Percentiles rank a stretch among this genome's conserved stretches.
phyloP scores from a whole-genome alignment of 192 early-diverging fungal genomes.

The Entophlyctis luteolus region DNA sequence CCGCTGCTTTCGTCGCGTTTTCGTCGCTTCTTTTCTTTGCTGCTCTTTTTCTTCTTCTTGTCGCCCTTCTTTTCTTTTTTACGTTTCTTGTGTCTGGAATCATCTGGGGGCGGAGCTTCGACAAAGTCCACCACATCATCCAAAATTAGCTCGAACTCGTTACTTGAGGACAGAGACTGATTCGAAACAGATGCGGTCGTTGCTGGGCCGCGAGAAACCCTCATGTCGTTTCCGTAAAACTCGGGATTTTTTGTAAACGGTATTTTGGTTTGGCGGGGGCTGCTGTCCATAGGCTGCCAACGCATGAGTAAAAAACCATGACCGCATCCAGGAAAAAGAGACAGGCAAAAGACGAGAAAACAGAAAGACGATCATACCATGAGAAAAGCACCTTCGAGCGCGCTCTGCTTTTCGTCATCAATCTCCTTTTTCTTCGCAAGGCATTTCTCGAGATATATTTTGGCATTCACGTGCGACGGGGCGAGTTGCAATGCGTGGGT shows the following conservation, averaged over 20 bases:
- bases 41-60: slow-evolving; percentile 13
- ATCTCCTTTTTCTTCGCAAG: slow-evolving; percentile 12
- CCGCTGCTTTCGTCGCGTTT: neutral
- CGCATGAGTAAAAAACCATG: neutral
- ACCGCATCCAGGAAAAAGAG: neutral
- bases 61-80: neutral
- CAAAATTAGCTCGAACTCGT: slow-evolving; percentile 9
- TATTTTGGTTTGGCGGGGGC: neutral
- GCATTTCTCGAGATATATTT: slow-evolving; percentile 24
- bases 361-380: slow-evolving; percentile 6
- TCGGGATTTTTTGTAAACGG: neutral
- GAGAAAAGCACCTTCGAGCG: slow-evolving; percentile 1
- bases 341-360: neutral
- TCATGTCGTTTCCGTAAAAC: neutral
- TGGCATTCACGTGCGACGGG: slow-evolving; percentile 17
- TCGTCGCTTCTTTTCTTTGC: neutral
- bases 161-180: neutral
- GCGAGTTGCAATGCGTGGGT: neutral
- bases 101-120: neutral
- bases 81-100: neutral
- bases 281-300: neutral
- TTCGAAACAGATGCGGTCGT: neutral
- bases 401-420: slow-evolving; percentile 20
- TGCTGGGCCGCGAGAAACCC: neutral
- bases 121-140: slow-evolving; percentile 16